Evolutionary conservation across 1,284 basidiomycete genomes (phyloP).

Genomic region (Erythrobasidium hasegawianum): DNA sequence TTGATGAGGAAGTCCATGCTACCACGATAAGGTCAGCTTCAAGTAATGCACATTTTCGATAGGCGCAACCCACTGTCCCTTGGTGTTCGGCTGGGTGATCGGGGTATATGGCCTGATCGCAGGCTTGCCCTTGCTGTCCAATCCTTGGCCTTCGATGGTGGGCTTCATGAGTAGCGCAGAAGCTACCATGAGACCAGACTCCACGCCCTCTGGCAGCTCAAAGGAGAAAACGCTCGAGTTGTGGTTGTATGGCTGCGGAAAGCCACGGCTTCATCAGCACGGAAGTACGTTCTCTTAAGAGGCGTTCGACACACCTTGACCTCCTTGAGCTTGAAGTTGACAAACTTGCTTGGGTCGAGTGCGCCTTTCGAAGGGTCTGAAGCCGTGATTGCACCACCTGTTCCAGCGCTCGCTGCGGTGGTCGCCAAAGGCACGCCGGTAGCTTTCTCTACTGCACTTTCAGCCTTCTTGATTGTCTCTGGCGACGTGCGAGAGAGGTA

Average conservation of each 20-base stretch:
- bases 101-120: conserved; percentile 63
- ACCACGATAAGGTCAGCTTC: conserved; percentile 19
- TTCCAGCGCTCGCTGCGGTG: not conserved
- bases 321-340: conserved; percentile 76
- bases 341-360: conserved; percentile 39
- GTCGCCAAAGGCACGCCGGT: conserved; percentile 11
- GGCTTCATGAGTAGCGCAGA: conserved; percentile 57
- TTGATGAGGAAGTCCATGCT: conserved; percentile 70
- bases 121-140: conserved; percentile 77
- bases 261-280: not conserved
- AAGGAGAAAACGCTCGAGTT: conserved; percentile 83
- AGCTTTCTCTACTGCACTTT: conserved; percentile 6
- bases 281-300: not conserved
- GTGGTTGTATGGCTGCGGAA: conserved; percentile 69
- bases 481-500: conserved; percentile 26
- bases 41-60: not conserved
- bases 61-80: conserved; percentile 27
- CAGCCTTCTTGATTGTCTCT: conserved; percentile 20
- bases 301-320: conserved; percentile 56
- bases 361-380: conserved; percentile 18
- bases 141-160: conserved; percentile 51
- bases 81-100: conserved; percentile 24
- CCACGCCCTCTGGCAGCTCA: conserved; percentile 74
- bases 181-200: conserved; percentile 68
- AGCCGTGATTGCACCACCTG: not conserved